Evolutionary conservation across 2,329 filamentous ascomycete genomes (phyloP), one percentile per base, ranked within the genome.

Genomic region (Fusarium decemcellulare): DNA sequence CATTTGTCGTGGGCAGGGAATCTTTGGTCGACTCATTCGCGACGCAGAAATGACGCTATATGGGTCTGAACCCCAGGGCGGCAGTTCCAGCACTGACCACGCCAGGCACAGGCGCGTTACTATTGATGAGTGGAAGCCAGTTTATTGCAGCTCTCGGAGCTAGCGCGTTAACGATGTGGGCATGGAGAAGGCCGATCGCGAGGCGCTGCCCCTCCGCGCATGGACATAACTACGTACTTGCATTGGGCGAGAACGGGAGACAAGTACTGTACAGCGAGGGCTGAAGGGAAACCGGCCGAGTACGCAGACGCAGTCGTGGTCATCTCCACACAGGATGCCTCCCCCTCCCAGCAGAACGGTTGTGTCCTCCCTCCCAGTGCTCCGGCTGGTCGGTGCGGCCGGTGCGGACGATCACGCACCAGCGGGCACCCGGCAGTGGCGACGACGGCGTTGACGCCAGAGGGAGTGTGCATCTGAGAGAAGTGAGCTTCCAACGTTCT

Each of bases 21-120:
- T 66, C 59, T 54, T 63, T 60, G 34, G 39, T 57, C 59, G 63
- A 68, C 52, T 70, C 27, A 64, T 59, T 47, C 29, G 63, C 64
- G 59, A 70, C 59, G 59, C 67, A 61, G 51, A 61, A 55, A 42
- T 65, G 63, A 65, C 63, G 63, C 51, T 48, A 37, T 16, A 70
- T 42, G 47, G 55, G 53, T 23, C 40, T 43, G 42, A 51, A 40
- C 46, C n/a, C 53, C 66, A 67, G 36, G 16, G 52, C 46, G 37
- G 52, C 27, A 42, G n/a, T 32, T 55, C 40, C 39, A 55, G 39
- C 52, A 55, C 32, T 55, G 37, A 30, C 52, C 54, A 37, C 18
- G 40, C 36, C 58, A 39, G 52, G 34, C 37, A 56, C 59, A 69
- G 66, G 61, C 42, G 54, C 46, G 59, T 70, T 23, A 23, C 23